Conservation (phyloP, 257 asterid species). For the Salvia hispanica region DNA sequence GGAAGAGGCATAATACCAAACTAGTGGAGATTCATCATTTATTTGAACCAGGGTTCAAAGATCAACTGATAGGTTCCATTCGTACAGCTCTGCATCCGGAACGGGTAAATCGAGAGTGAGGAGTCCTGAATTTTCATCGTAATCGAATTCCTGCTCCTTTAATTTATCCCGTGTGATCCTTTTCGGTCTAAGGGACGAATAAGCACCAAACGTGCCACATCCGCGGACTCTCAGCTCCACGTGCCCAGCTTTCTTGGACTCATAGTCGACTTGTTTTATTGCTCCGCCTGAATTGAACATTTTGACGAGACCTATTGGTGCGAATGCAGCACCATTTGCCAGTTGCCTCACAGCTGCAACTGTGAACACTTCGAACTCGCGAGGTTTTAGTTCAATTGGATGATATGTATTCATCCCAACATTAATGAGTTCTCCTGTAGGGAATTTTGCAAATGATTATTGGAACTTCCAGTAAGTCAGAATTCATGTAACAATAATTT, state of each 20-base stretch:
- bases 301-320: conserved; percentile 71
- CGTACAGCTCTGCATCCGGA: conserved; percentile 54
- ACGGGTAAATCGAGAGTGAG: conserved; percentile 40
- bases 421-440: conserved; percentile 49
- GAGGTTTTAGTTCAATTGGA: conserved; percentile 54
- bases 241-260: conserved; percentile 38
- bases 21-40: background rate
- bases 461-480: background rate
- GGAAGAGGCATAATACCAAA: conserved; percentile 4
- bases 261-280: conserved; percentile 53
- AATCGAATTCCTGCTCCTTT: conserved; percentile 42
- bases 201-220: conserved; percentile 70
- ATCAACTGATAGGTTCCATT: conserved; percentile 55
- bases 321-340: conserved; percentile 57
- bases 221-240: conserved; percentile 53
- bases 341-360: conserved; percentile 55
- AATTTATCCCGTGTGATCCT: conserved; percentile 38
- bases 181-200: conserved; percentile 60
- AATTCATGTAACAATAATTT: background rate
- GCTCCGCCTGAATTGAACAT: conserved; percentile 95
- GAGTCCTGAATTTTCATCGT: conserved; percentile 51
- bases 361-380: conserved; percentile 67
- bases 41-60: conserved; percentile 29
- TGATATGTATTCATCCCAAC: conserved; percentile 46
- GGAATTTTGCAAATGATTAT: background rate